Percentiles rank a stretch among this genome's conserved stretches.
phyloP scores from a whole-genome alignment of 208 protist species.

The Crithidia acanthocephali region DNA sequence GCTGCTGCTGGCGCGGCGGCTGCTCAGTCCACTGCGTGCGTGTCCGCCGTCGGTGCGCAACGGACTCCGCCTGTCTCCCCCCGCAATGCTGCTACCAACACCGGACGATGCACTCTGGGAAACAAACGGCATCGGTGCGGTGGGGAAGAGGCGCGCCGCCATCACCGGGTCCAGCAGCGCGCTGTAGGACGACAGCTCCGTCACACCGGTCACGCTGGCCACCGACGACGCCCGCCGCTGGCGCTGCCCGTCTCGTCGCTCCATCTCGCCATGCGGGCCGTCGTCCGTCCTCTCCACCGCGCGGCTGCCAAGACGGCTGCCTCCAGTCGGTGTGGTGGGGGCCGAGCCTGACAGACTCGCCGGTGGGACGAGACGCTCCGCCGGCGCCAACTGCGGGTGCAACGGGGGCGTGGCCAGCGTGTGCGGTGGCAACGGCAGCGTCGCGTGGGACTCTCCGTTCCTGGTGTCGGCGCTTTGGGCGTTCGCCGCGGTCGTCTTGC shows the following conservation, averaged over 20 bases:
- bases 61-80: too few species aligned
- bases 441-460: too few species aligned
- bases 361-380: background rate
- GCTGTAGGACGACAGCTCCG: background rate
- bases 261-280: too few species aligned
- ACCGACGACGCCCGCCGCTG: background rate
- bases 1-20: background rate
- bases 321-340: background rate
- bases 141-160: background rate
- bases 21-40: too few species aligned
- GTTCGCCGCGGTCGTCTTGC: too few species aligned
- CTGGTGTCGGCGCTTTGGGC: too few species aligned
- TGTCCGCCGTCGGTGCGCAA: too few species aligned
- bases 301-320: too few species aligned
- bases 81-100: background rate
- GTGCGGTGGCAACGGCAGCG: too few species aligned
- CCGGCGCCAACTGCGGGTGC: constrained; percentile 3
- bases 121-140: background rate
- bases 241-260: too few species aligned
- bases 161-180: background rate
- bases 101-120: background rate
- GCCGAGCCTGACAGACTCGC: background rate
- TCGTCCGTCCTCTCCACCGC: too few species aligned
- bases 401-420: constrained; percentile 10
- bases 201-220: background rate